Base-by-base conservation (phyloP, 768 basidiomycete species). In the Clavulina sp. region DNA sequence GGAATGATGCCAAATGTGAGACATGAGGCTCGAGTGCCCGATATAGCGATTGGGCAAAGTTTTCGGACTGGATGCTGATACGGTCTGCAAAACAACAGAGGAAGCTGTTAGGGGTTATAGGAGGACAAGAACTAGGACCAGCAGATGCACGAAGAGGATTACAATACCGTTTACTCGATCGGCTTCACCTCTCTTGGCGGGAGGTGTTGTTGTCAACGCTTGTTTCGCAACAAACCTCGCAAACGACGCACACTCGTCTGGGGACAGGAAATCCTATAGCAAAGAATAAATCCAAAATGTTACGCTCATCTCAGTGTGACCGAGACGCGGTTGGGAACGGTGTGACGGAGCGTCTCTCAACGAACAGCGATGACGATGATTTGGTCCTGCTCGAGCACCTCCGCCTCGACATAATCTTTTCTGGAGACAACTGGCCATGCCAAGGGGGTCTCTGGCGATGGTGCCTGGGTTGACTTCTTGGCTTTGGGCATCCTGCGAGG, bases 141-240 rank as follows among this genome's bases (percentile, higher is more conserved):
- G 31, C 5, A 23, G 52, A 28, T 30, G n/a, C n/a, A n/a, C n/a
- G n/a, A n/a, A n/a, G n/a, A n/a, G n/a, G n/a, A n/a, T n/a, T n/a
- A 28, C 62, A 73, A 56, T 59, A 81, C 80, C 70, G 63, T 84
- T 84, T 6, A 80, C 71, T 53, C 83, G 64, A 19, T 74, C 75
- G 1, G 83, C 83, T 60, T 84, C 80, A 5, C 80, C 83, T 52
- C 70, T 69, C 63, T 80, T 81, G 66, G 78, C 78, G 2, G 81
- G 77, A 7, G 78, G 80, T 0, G 80, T 79, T 3, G 80, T 69
- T 57, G 80, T 76, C 13, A 82, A 67, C 23, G 75, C 75, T 16
- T 78, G 68, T 33, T 57, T 61, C 49, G 80, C 74, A 50, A 83
- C 74, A 64, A 80, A 76, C 52, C 73, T 70, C 30, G 74, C 67